Conservation (phyloP, 148 eudicot genomes). For the Salicornia ramosissima region DNA sequence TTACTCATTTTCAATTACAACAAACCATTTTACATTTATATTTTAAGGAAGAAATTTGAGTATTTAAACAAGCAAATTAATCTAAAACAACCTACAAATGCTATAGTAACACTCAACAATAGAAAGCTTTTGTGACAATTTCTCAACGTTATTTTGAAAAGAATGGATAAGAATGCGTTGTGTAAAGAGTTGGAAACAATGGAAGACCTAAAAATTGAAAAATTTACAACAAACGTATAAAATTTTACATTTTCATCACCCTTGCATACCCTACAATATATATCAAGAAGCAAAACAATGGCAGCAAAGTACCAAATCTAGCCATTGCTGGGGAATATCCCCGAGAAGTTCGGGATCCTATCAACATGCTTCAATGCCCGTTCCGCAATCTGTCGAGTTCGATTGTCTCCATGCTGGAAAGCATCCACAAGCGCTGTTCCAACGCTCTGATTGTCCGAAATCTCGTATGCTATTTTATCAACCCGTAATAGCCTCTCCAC, state of each 20-base stretch:
- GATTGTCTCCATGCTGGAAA: conserved; percentile 74
- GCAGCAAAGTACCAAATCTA: conserved; percentile 1
- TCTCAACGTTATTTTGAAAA: neutral
- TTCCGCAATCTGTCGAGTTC: conserved; percentile 86
- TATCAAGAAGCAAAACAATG: neutral
- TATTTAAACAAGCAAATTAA: too few relatives aligned
- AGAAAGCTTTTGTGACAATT: neutral
- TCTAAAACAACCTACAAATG: too few relatives aligned
- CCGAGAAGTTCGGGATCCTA: conserved; percentile 87
- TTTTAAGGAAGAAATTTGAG: too few relatives aligned
- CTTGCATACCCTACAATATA: neutral
- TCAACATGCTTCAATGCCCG: conserved; percentile 79
- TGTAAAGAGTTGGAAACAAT: neutral
- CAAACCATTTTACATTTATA: too few relatives aligned
- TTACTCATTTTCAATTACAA: too few relatives aligned
- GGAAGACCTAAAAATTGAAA: conserved; percentile 3
- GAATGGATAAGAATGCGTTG: neutral
- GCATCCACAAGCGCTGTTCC: conserved; percentile 83
- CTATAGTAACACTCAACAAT: neutral
- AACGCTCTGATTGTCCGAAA: conserved; percentile 63
- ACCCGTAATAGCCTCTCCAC: conserved; percentile 71
- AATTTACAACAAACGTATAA: conserved; percentile 1
- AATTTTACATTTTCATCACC: neutral
- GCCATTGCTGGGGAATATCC: conserved; percentile 57
- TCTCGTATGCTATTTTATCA: conserved; percentile 54